phyloP scores from a whole-genome alignment of 306 rosid species.

The Quercus bicolor region DNA sequence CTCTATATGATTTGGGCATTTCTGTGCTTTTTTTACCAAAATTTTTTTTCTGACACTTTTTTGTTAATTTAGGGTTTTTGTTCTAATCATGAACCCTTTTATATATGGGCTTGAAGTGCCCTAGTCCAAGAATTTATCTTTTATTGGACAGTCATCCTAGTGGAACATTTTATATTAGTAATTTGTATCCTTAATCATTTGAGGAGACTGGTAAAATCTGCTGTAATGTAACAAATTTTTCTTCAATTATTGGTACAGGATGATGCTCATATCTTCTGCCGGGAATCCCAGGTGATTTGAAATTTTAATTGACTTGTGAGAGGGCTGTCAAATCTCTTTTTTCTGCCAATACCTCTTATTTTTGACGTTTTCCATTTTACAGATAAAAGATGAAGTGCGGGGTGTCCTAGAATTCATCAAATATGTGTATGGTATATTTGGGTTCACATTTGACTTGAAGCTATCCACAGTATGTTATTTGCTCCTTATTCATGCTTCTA shows the following conservation, averaged over 20 bases:
- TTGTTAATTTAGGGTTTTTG: background rate
- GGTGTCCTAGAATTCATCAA: slow-evolving; percentile 66
- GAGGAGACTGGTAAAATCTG: background rate
- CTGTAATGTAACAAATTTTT: slow-evolving; percentile 27
- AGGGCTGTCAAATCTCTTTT: background rate
- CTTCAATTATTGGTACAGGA: slow-evolving; percentile 54
- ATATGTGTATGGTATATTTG: slow-evolving; percentile 60
- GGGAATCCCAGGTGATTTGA: slow-evolving; percentile 78
- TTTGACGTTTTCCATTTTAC: slow-evolving; percentile 26
- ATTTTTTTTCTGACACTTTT: background rate
- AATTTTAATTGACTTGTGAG: slow-evolving; percentile 6
- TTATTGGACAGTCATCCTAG: background rate
- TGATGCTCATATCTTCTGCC: slow-evolving; percentile 95
- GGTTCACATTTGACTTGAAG: slow-evolving; percentile 89
- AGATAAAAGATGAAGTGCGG: slow-evolving; percentile 91
- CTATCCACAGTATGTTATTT: slow-evolving; percentile 71
- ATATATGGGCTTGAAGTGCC: background rate
- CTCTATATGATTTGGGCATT: too few relatives aligned
- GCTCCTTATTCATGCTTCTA: slow-evolving; percentile 1
- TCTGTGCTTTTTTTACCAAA: background rate
- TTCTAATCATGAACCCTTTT: background rate
- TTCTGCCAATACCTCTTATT: slow-evolving; percentile 1
- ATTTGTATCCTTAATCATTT: background rate
- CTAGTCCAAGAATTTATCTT: background rate
- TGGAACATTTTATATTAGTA: background rate